Conservation (phyloP, 2,329 filamentous ascomycete genomes). For the Stagonosporopsis tanaceti region DNA sequence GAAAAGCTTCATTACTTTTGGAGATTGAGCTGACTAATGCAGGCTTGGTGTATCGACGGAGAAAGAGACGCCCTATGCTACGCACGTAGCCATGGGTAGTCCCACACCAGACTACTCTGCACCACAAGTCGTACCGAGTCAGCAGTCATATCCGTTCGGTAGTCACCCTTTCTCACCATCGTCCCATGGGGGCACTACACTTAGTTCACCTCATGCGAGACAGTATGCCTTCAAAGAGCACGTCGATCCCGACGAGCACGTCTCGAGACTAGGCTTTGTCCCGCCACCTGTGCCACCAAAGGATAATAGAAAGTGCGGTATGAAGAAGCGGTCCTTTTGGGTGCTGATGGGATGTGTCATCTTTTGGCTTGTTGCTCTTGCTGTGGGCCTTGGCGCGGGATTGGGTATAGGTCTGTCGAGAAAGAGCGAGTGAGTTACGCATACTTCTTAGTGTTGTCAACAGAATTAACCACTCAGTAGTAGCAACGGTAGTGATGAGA, state of each 20-base stretch:
- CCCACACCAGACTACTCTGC: constrained; percentile 35
- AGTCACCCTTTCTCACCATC: constrained; percentile 26
- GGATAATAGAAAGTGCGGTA: constrained; percentile 33
- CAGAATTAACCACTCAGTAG: neutral
- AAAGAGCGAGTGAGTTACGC: constrained; percentile 33
- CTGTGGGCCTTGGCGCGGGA: constrained; percentile 49
- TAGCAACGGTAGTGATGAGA: constrained; percentile 1
- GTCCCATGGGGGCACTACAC: constrained; percentile 27
- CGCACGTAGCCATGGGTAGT: constrained; percentile 14
- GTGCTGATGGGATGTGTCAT: constrained; percentile 36
- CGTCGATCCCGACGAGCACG: constrained; percentile 26
- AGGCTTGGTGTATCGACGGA: constrained; percentile 28
- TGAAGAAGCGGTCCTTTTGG: constrained; percentile 36
- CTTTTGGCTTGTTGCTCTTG: constrained; percentile 44
- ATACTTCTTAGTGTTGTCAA: neutral
- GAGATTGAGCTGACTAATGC: constrained; percentile 13
- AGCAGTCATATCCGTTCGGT: constrained; percentile 24
- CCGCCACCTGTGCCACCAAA: constrained; percentile 30
- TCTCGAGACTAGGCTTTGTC: constrained; percentile 20
- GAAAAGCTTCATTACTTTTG: neutral
- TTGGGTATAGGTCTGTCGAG: constrained; percentile 40
- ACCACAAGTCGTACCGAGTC: constrained; percentile 32
- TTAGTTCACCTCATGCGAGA: constrained; percentile 27
- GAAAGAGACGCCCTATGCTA: constrained; percentile 31
- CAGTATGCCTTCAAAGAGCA: constrained; percentile 38